Base-by-base conservation (phyloP, 495 filamentous ascomycete species). In the Schizothecium vesticola region DNA sequence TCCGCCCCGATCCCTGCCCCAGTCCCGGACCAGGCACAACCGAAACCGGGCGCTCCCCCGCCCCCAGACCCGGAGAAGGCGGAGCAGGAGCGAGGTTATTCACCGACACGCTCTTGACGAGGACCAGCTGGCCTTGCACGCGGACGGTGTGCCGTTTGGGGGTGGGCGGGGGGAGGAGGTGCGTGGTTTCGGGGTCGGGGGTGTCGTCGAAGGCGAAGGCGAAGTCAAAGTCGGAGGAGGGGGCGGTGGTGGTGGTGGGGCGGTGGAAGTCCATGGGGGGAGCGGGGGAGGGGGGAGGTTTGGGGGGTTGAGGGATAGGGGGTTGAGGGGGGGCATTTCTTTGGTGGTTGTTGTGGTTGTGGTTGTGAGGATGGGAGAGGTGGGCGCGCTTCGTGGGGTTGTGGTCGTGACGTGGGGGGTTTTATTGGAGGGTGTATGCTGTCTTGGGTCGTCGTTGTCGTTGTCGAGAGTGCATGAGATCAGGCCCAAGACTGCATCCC, bases 151-250 rank as follows among this genome's bases (percentile, higher is more conserved):
- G 77, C 13, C 65, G 71, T 9, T 70, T 71, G 11, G 16, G 67
- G 72, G 36, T 70, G 0, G 43, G 73, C 19, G 43, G 63, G 78
- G 69, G 60, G 64, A 80, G 31, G 80, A 77, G 66, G 72, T 70
- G 69, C 79, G 82, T 75, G 1, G 80, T 77, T 23, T 78, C 74
- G 10, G 84, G 72, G 57, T 87, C 81, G 0, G 82, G 67, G 16
- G 84, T 79, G 24, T 84, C 66, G 59, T 85, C 81, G 29, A 77
- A 75, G 23, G 85, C 82, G 24, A 85, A 68, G 59, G 83, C 81
- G 13, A 43, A 58, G 16, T 26, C 7, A 11, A 2, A 5, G 33
- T n/a, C 21, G 33, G 31, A 29, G 0, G 22, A 51, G 11, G n/a
- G 33, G 36, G 31, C 51, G 12, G 8, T n/a, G 22, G 33, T 23